Conservation (phyloP, 192 early-diverging fungal species). For the Coemansia sp. region DNA sequence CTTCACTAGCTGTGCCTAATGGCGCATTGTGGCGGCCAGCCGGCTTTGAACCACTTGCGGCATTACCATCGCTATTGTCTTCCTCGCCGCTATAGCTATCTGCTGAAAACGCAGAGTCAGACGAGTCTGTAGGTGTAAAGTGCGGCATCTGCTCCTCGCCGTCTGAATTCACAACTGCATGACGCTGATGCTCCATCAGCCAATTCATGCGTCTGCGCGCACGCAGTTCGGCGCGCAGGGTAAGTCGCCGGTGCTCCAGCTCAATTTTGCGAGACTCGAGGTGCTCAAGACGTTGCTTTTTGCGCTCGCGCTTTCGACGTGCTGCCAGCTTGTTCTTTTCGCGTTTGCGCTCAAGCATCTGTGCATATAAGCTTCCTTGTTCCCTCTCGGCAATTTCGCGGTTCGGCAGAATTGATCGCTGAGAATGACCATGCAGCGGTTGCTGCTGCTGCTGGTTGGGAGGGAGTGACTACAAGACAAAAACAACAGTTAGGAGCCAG, state of each 20-base stretch:
- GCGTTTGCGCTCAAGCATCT: constrained; percentile 31
- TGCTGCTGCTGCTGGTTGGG: constrained; percentile 5
- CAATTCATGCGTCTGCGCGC: constrained; percentile 9
- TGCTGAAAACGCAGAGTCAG: not conserved
- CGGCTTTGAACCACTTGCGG: not conserved
- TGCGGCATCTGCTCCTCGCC: not conserved
- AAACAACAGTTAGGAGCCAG: not conserved
- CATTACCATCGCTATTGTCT: not conserved
- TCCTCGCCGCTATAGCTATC: constrained; percentile 3
- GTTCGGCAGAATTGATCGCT: constrained; percentile 32
- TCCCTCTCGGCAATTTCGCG: not conserved
- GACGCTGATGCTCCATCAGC: constrained; percentile 3
- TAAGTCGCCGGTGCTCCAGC: constrained; percentile 20
- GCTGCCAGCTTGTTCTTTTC: constrained; percentile 46
- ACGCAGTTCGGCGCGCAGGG: constrained; percentile 28
- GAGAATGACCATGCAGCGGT: not conserved
- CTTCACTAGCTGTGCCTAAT: not conserved
- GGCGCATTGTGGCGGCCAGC: not conserved
- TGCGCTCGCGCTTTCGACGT: constrained; percentile 43
- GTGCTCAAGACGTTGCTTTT: constrained; percentile 37
- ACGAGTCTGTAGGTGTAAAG: constrained; percentile 11
- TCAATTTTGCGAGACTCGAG: constrained; percentile 30
- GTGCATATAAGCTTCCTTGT: constrained; percentile 6
- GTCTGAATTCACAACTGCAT: not conserved
- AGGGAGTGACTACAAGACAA: constrained; percentile 2